phyloP scores from a whole-genome alignment of 2,329 filamentous ascomycete species.

The Alternaria gansuensis region DNA sequence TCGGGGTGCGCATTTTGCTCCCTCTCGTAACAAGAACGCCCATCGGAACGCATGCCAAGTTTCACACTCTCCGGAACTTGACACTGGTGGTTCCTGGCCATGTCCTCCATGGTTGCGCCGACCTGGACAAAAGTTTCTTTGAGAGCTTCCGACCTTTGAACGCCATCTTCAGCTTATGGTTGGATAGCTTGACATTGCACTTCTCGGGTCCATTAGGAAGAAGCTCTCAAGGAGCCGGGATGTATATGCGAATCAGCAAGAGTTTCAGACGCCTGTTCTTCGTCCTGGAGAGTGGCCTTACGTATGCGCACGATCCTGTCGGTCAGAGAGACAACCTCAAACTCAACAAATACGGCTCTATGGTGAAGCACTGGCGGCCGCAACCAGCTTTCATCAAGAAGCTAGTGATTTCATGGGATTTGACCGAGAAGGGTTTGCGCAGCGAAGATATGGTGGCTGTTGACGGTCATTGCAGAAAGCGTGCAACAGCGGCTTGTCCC shows the following conservation, averaged over 20 bases:
- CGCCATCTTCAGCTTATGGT: constrained; percentile 12
- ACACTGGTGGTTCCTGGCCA: constrained; percentile 4
- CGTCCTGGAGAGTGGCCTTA: constrained; percentile 7
- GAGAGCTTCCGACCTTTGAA: constrained; percentile 4
- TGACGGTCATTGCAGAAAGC: constrained; percentile 8
- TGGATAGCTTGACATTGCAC: constrained; percentile 5
- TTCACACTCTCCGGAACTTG: constrained; percentile 5
- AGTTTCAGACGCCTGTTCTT: constrained; percentile 5
- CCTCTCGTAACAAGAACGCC: constrained; percentile 1
- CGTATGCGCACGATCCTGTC: constrained; percentile 8
- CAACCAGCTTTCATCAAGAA: constrained; percentile 3
- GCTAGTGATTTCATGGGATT: constrained; percentile 11
- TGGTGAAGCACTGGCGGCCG: constrained; percentile 2
- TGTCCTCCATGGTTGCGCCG: not conserved
- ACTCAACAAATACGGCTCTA: not conserved
- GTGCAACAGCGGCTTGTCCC: constrained; percentile 2
- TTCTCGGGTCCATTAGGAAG: not conserved
- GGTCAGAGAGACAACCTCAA: not conserved
- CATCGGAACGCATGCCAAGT: not conserved
- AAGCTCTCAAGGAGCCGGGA: not conserved
- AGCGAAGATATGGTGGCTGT: constrained; percentile 9
- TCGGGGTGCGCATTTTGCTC: constrained; percentile 2
- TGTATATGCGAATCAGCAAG: not conserved
- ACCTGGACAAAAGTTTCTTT: not conserved
- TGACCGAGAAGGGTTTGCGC: constrained; percentile 7